Base-by-base conservation (phyloP, 140 eudicot genomes). In the Bidens hawaiensis region DNA sequence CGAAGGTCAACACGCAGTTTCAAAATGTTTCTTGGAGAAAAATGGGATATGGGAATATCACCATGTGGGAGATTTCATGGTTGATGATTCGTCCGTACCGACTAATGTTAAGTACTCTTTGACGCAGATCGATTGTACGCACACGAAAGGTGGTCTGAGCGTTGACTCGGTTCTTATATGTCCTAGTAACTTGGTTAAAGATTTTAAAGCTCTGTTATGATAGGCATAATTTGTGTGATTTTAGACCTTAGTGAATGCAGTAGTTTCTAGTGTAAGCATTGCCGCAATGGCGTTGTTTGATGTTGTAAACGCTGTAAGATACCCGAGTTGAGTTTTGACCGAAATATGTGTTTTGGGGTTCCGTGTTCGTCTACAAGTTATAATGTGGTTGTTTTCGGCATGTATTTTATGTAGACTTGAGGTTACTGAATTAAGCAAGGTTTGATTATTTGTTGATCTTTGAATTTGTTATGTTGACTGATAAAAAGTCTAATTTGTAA, bases 61-160 rank as follows among this genome's bases (percentile, higher is more conserved):
- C 79, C 88, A 78, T 5, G 97, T 80, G 3, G 99, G 99, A 10
- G 94, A 93, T 66, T 85, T 93, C 58, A 81, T 77, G 26, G 94
- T 93, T 15, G 74, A 73, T 54, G 79, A 79, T 59, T 59, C 81
- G 12, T 48, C 65, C 22, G 62, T 34, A 1, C 64, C 68, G 10
- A 88, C 79, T 0, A 88, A 79, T 70, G 27, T 93, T 16, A 85
- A 79, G 36, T 93, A 78, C 19, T 88, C 97, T 3, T 49, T 82
- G 84, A 79, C 86, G 2, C 99, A 88, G 79, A 93, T 93, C 15
- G 99, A 91, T 49, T 91, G 98, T 69, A 91, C 98, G 2, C 98
- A 91, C 52, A 84, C 83, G 4, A 91, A 91, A 80, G 95, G 98
- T 36, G 96, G 98, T 26, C 78, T 91, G 2, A 78, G 79, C 12